phyloP scores from a whole-genome alignment of 2,329 filamentous ascomycete species.

The Zelopaecilomyces penicillatus region DNA sequence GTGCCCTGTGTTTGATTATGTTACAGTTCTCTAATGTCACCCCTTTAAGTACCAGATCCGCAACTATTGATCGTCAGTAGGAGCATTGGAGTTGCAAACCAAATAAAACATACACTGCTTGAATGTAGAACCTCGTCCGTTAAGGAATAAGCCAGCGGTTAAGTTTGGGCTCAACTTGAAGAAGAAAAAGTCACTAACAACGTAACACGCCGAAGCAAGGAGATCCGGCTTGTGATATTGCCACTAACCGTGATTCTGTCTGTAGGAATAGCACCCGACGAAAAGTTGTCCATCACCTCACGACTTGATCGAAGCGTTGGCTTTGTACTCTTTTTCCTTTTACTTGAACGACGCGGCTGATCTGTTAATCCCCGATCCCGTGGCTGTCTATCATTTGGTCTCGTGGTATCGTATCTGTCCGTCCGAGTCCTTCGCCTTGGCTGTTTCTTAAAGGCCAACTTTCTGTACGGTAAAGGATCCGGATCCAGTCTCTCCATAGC shows the following conservation, averaged over 20 bases:
- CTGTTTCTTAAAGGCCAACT: slow-evolving; percentile 7
- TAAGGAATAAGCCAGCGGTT: slow-evolving; percentile 25
- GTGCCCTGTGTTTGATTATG: too few relatives aligned
- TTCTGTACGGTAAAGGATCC: background rate
- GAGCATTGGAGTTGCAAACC: background rate
- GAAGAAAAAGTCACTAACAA: background rate
- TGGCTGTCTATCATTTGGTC: background rate
- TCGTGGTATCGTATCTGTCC: slow-evolving; percentile 12
- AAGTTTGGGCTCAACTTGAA: slow-evolving; percentile 25
- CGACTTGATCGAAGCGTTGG: slow-evolving; percentile 28
- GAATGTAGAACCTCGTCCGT: slow-evolving; percentile 19
- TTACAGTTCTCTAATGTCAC: slow-evolving; percentile 29
- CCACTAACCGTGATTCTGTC: slow-evolving; percentile 22
- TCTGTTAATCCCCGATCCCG: background rate
- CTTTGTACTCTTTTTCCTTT: slow-evolving; percentile 13
- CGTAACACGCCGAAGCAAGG: background rate
- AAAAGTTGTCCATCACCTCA: slow-evolving; percentile 48
- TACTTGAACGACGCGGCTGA: slow-evolving; percentile 2
- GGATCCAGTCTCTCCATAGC: background rate
- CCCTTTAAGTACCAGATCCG: slow-evolving; percentile 44
- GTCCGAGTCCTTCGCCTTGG: slow-evolving; percentile 12
- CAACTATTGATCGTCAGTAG: slow-evolving; percentile 27
- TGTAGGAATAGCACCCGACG: slow-evolving; percentile 42
- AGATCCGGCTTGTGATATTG: background rate
- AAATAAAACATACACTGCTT: slow-evolving; percentile 12